phyloP scores from a whole-genome alignment of 495 filamentous ascomycete genomes.

The Lindgomyces ingoldianus region DNA sequence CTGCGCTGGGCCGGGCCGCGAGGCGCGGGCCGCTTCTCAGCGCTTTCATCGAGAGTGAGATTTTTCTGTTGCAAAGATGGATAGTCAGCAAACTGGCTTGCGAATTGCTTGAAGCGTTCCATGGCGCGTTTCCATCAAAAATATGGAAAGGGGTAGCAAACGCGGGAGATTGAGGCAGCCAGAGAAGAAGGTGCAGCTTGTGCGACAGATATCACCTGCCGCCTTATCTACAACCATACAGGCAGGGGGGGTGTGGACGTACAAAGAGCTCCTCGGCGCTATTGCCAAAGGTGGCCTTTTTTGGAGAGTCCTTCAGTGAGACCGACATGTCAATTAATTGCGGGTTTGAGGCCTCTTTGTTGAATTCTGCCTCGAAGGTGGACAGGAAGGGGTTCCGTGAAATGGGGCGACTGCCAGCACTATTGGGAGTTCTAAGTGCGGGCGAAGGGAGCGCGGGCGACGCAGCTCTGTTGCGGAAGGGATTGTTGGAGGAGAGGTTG shows the following conservation, averaged over 20 bases:
- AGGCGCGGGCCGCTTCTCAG: slow-evolving; percentile 7
- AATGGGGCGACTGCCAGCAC: slow-evolving; percentile 61
- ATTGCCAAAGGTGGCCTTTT: slow-evolving; percentile 56
- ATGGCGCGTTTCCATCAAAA: slow-evolving; percentile 26
- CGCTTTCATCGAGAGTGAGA: slow-evolving; percentile 40
- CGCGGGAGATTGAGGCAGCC: background rate
- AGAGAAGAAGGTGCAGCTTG: slow-evolving; percentile 7
- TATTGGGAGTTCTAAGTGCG: slow-evolving; percentile 47
- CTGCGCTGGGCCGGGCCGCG: slow-evolving; percentile 31
- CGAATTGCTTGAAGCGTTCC: slow-evolving; percentile 40
- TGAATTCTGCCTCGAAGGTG: slow-evolving; percentile 55
- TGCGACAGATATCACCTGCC: slow-evolving; percentile 24
- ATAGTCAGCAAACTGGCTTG: slow-evolving; percentile 45
- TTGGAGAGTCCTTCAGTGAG: slow-evolving; percentile 51
- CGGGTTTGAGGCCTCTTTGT: slow-evolving; percentile 36
- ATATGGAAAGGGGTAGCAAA: background rate
- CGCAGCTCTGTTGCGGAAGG: slow-evolving; percentile 84
- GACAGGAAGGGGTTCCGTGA: slow-evolving; percentile 95
- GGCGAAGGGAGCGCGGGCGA: slow-evolving; percentile 58
- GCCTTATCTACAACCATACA: slow-evolving; percentile 15
- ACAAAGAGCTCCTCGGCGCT: slow-evolving; percentile 88
- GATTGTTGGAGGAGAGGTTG: slow-evolving; percentile 79
- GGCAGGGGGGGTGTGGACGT: slow-evolving; percentile 49
- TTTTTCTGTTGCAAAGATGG: slow-evolving; percentile 43
- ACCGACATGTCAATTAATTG: slow-evolving; percentile 52